Evolutionary conservation across 2,329 filamentous ascomycete genomes (phyloP).

Genomic region (Knoxdaviesia proteae): DNA sequence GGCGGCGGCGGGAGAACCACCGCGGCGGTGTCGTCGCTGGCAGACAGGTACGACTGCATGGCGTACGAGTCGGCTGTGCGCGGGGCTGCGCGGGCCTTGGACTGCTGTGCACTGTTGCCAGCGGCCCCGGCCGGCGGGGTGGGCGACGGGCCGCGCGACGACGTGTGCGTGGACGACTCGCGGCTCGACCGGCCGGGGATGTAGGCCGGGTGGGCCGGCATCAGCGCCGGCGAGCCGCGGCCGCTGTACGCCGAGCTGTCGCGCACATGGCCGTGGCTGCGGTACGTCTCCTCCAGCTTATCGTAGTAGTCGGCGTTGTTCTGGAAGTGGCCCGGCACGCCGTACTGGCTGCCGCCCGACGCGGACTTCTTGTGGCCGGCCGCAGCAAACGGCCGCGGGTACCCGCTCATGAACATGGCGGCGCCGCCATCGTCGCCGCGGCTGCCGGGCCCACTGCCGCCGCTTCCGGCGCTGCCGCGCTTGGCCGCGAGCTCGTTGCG

Average conservation of each 20-base stretch:
- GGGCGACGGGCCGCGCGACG: conserved; percentile 4
- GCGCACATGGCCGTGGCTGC: not conserved
- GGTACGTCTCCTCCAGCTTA: conserved; percentile 11
- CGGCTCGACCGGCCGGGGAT: conserved; percentile 16
- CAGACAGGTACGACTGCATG: conserved; percentile 15
- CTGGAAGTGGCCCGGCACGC: not conserved
- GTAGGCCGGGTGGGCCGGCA: conserved; percentile 29
- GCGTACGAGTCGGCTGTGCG: conserved; percentile 13
- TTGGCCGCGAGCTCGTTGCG: conserved; percentile 3
- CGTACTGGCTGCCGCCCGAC: conserved; percentile 5
- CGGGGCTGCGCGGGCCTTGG: conserved; percentile 5
- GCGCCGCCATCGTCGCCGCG: not conserved
- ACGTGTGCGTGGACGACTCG: conserved; percentile 6
- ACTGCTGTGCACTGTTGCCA: conserved; percentile 3
- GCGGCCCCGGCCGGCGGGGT: conserved; percentile 3
- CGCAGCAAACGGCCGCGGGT: conserved; percentile 3
- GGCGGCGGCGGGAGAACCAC: conserved; percentile 2
- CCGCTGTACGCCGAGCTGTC: not conserved
- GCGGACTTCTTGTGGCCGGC: conserved; percentile 10
- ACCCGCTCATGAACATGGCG: not conserved
- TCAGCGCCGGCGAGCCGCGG: conserved; percentile 2
- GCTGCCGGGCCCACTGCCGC: not conserved
- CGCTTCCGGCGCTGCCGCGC: no score
- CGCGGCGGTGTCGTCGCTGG: conserved; percentile 9
- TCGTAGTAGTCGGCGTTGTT: conserved; percentile 21